phyloP scores from a whole-genome alignment of 495 filamentous ascomycete genomes.

The Aspergillus coremiiformis region DNA sequence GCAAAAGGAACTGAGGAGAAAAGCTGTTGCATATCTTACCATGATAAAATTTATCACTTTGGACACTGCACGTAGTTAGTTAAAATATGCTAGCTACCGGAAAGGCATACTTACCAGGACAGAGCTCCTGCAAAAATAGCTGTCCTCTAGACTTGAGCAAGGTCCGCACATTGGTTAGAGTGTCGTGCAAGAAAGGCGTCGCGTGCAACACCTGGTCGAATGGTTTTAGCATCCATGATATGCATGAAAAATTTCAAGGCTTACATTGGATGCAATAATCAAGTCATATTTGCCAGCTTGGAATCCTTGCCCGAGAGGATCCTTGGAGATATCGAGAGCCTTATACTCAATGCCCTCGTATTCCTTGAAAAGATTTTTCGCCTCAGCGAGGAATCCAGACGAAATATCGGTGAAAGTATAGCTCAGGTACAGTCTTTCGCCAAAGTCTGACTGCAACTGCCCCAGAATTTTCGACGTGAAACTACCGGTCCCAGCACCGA shows the following conservation, averaged over 20 bases:
- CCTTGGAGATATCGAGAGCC: constrained; percentile 28
- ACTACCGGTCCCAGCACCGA: constrained; percentile 41
- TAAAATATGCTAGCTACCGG: too few species aligned
- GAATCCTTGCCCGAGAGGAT: constrained; percentile 44
- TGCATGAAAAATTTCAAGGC: neutral
- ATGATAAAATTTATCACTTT: too few species aligned
- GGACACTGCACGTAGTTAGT: too few species aligned
- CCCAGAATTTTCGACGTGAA: constrained; percentile 14
- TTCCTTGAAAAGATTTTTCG: constrained; percentile 34
- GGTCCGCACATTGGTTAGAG: constrained; percentile 30
- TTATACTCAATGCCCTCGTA: constrained; percentile 34
- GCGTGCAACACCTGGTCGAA: constrained; percentile 32
- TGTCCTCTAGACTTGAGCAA: constrained; percentile 20
- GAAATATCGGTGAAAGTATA: constrained; percentile 34
- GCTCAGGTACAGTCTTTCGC: neutral
- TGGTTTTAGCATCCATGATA: neutral
- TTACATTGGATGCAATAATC: constrained; percentile 38
- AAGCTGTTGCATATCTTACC: too few species aligned
- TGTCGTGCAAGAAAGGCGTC: constrained; percentile 26
- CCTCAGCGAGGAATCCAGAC: constrained; percentile 41
- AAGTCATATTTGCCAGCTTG: constrained; percentile 40
- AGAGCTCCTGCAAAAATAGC: constrained; percentile 26
- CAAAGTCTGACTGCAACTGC: constrained; percentile 15
- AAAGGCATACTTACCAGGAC: constrained; percentile 6
- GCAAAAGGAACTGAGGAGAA: constrained; percentile 5